Evolutionary conservation across 345 rosid species (phyloP).

Genomic region (Garcia nutans): DNA sequence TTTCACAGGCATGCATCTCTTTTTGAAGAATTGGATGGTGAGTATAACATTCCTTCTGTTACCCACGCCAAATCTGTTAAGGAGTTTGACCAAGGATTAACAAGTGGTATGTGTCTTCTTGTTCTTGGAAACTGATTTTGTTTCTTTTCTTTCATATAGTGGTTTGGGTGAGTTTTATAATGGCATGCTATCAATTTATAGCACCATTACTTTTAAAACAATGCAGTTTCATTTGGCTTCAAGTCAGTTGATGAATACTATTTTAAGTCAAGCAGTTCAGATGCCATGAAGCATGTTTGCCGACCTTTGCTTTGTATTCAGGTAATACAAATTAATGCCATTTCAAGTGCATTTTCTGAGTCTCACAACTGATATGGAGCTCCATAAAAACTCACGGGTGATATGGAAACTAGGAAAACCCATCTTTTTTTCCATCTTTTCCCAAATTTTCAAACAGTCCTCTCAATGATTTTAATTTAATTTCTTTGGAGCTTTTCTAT

Average conservation of each 20-base stretch:
- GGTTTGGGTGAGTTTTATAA: background rate
- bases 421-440: background rate
- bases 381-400: background rate
- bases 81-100: slow-evolving; percentile 82
- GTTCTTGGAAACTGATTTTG: slow-evolving; percentile 1
- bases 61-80: slow-evolving; percentile 75
- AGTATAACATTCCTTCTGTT: slow-evolving; percentile 62
- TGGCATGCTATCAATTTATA: slow-evolving; percentile 10
- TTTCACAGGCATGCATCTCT: slow-evolving; percentile 72
- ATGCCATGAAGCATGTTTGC: slow-evolving; percentile 52
- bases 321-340: slow-evolving; percentile 36
- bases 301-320: slow-evolving; percentile 88
- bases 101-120: slow-evolving; percentile 52
- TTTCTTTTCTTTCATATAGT: background rate
- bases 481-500: background rate
- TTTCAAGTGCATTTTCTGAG: background rate
- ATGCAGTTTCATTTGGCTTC: slow-evolving; percentile 90
- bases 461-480: background rate
- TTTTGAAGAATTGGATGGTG: slow-evolving; percentile 84
- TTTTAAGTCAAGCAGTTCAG: slow-evolving; percentile 80
- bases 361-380: background rate
- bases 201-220: background rate
- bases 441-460: background rate
- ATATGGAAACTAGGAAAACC: background rate
- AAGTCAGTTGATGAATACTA: slow-evolving; percentile 89